Evolutionary conservation across 306 rosid genomes (phyloP), one percentile per base, ranked within the genome.

Genomic region (Malus orientalis): DNA sequence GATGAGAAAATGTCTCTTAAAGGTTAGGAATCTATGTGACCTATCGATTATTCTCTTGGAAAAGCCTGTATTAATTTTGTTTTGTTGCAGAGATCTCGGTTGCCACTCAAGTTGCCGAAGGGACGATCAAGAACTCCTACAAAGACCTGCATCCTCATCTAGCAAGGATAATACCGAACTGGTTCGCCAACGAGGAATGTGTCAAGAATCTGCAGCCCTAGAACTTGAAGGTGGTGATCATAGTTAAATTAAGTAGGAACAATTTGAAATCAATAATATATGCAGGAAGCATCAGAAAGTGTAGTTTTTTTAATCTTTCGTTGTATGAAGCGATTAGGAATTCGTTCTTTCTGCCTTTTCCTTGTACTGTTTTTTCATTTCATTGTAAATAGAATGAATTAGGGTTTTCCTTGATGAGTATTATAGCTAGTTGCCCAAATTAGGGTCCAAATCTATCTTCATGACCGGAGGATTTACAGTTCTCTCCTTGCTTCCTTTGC

Each of bases 111-210:
- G 80, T 68, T 54, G 74, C 80, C 2, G 74, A 76, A 55, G 74
- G 67, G 32, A 76, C 80, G 19, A 55, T 76, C 29, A 76, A 42
- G 47, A 67, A 19, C 44, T 57, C 75, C 69, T 77, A 68, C 80
- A 77, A 45, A 57, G 80, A 77, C 47, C 25, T 77, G 58, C 70
- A 77, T 69, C 80, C 80, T 57, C 74, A 77, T 69, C 59, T 77
- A 23, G 16, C 74, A 6, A 13, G 9, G 25, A 3, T 77, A 16
- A 29, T 69, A 57, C 74, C 80, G 0, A 44, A 32, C 59, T 68
- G 74, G 69, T 77, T 68, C 45, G 69, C 80, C 11, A 20, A 54
- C 10, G 80, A 40, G 69, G 74, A 42, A 13, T 58, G 59, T 27
- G 4, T 77, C 45, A 77, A 29, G 75, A 16, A 42, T 22, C 55